Conservation (phyloP, 306 rosid species). For the Amphicarpaea edgeworthii region DNA sequence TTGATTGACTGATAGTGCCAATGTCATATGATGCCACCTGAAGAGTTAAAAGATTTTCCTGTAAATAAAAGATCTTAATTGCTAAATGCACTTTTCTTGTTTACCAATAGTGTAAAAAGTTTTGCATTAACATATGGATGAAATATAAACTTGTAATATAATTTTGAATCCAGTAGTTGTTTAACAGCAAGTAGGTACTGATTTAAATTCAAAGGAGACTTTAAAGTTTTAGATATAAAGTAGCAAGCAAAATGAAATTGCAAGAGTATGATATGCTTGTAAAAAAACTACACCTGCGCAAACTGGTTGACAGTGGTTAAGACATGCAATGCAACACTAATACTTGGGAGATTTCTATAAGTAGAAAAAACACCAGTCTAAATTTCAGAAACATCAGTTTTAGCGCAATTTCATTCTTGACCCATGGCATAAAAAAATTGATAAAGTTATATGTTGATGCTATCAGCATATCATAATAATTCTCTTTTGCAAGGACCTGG, state of each 20-base stretch:
- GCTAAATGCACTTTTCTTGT: conserved; percentile 2
- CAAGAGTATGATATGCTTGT: neutral
- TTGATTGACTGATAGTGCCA: neutral
- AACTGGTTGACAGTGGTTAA: neutral
- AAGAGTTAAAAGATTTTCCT: neutral
- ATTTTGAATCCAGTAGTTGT: neutral
- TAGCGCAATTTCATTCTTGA: too few relatives aligned
- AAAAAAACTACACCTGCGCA: neutral
- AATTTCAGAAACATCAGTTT: too few relatives aligned
- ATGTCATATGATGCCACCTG: conserved; percentile 14
- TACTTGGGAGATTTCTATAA: neutral
- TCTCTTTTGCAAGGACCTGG: too few relatives aligned
- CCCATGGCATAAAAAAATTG: too few relatives aligned
- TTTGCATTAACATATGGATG: neutral
- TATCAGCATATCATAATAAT: too few relatives aligned
- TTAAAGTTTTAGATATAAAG: neutral
- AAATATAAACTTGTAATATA: neutral
- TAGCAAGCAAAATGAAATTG: neutral
- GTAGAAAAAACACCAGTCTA: neutral
- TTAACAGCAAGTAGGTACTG: conserved; percentile 2
- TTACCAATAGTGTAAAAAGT: neutral
- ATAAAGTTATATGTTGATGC: too few relatives aligned
- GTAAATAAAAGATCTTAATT: neutral
- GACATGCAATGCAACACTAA: conserved; percentile 9
- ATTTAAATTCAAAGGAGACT: conserved; percentile 1